A percentile compares a stretch with the other conserved stretches of the same genome.
phyloP scores from a whole-genome alignment of 352 stramenopile species.

The Hyphochytrium catenoides region DNA sequence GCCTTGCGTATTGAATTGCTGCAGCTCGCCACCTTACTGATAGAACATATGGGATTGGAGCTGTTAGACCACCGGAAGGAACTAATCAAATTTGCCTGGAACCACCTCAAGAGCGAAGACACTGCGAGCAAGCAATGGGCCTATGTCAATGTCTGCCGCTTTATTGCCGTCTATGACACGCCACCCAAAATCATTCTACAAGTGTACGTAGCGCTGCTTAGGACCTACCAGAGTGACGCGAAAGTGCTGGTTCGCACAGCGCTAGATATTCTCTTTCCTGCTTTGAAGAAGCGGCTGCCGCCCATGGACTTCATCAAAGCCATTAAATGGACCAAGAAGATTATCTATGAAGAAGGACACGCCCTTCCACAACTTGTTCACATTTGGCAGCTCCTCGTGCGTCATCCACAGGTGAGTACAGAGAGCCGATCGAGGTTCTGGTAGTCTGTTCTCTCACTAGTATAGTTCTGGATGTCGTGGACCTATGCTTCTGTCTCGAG shows the following conservation, averaged over 20 bases:
- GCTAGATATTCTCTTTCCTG: constrained; percentile 84
- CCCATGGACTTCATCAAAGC: constrained; percentile 80
- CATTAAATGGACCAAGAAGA: constrained; percentile 92
- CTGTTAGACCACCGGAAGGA: constrained; percentile 81
- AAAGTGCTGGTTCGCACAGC: constrained; percentile 76
- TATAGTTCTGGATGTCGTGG: too few relatives aligned
- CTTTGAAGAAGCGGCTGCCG: constrained; percentile 59
- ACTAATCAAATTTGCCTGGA: constrained; percentile 97
- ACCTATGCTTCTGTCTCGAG: too few relatives aligned
- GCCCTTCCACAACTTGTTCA: constrained; percentile 83
- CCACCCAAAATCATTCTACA: constrained; percentile 89
- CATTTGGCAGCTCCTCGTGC: constrained; percentile 90
- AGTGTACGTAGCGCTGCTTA: constrained; percentile 81
- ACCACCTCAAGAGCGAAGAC: constrained; percentile 82
- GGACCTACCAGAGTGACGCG: constrained; percentile 79
- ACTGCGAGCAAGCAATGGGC: constrained; percentile 85
- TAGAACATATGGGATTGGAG: constrained; percentile 79
- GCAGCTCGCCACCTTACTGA: constrained; percentile 80
- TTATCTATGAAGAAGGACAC: constrained; percentile 92
- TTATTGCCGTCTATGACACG: constrained; percentile 87
- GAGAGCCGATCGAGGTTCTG: too few relatives aligned
- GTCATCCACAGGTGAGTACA: too few relatives aligned
- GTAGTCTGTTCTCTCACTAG: too few relatives aligned
- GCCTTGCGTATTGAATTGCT: constrained; percentile 70
- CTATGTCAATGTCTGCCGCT: constrained; percentile 89